phyloP scores from a whole-genome alignment of 768 basidiomycete species.

The Gloeostereum incarnatum region DNA sequence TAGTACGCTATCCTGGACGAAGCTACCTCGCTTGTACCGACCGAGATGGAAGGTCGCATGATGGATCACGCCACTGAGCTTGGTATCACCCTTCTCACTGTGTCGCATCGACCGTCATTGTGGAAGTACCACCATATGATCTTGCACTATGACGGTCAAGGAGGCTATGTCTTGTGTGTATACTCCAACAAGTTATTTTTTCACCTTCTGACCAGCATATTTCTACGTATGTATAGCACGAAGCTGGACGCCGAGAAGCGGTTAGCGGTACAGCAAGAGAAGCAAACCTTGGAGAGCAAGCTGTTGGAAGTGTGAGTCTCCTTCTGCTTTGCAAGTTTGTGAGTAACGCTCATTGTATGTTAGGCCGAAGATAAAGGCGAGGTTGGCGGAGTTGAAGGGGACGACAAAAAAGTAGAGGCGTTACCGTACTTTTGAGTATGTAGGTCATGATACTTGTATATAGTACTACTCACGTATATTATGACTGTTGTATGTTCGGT shows the following conservation, averaged over 20 bases:
- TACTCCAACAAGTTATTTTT: not conserved
- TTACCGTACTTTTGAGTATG: too few relatives aligned
- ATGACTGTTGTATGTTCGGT: too few relatives aligned
- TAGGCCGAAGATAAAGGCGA: slow-evolving; percentile 75
- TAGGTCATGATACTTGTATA: too few relatives aligned
- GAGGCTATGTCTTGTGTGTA: slow-evolving; percentile 89
- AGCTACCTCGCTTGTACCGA: slow-evolving; percentile 89
- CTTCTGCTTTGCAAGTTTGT: slow-evolving; percentile 1
- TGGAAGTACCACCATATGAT: slow-evolving; percentile 92
- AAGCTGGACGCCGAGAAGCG: slow-evolving; percentile 86
- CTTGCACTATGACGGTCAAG: slow-evolving; percentile 88
- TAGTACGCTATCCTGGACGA: slow-evolving; percentile 97
- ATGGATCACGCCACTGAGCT: slow-evolving; percentile 85
- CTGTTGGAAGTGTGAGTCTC: slow-evolving; percentile 73
- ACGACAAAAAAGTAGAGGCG: too few relatives aligned
- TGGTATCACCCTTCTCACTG: slow-evolving; percentile 88
- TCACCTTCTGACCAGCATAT: slow-evolving; percentile 1
- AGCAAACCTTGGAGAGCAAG: slow-evolving; percentile 79
- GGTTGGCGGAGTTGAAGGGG: slow-evolving; percentile 56
- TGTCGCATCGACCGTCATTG: slow-evolving; percentile 89
- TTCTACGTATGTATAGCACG: slow-evolving; percentile 40
- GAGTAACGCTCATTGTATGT: not conserved
- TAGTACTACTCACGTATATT: too few relatives aligned
- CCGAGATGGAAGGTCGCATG: slow-evolving; percentile 89
- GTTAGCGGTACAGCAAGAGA: slow-evolving; percentile 89